Evolutionary conservation across 2,329 filamentous ascomycete species (phyloP), one percentile per base, ranked within the genome.

Genomic region (Pseudogymnoascus verrucosus): DNA sequence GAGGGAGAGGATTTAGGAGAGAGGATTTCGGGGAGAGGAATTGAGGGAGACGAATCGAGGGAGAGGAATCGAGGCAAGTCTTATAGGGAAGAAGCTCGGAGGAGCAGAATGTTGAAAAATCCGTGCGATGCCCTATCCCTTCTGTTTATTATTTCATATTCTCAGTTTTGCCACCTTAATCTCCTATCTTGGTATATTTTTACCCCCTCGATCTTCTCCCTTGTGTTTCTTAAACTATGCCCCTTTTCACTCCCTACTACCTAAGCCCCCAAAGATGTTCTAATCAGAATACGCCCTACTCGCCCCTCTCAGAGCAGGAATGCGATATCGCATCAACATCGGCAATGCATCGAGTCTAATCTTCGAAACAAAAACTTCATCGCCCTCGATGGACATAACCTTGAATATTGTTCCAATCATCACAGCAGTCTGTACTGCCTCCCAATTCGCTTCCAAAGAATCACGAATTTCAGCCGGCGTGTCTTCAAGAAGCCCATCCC

Each of bases 401-500:
- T 54, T 54, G 23, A 62, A 42, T 31, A 62, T 14, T 5, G 37
- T 62, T n/a, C 60, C 60, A n/a, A 62, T 51, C 60, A 62, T 39
- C 16, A 62, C 60, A 21, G 19, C 37, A 23, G 23, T 62, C 36
- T 62, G 60, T 11, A 62, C 19, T 12, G 44, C 23, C 23, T 54
- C 44, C 44, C 44, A 54, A 54, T 54, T 28, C 14, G 23, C 44
- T 2, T 64, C 44, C 10, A 64, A 28, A 23, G 36, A 16, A 26
- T 60, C 6, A 6, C 44, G 60, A 26, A 63, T 36, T 7, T 64
- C 44, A 23, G 28, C 12, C 4, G 61, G 63, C 5, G 47, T 31
- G 62, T 54, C 44, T n/a, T 63, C 23, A 31, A 62, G 44, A 60
- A 64, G 51, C 16, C 57, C 61, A 31, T 16, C 28, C 64, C 21